phyloP scores from a whole-genome alignment of 257 asterid genomes.

The Solanum tarijense region DNA sequence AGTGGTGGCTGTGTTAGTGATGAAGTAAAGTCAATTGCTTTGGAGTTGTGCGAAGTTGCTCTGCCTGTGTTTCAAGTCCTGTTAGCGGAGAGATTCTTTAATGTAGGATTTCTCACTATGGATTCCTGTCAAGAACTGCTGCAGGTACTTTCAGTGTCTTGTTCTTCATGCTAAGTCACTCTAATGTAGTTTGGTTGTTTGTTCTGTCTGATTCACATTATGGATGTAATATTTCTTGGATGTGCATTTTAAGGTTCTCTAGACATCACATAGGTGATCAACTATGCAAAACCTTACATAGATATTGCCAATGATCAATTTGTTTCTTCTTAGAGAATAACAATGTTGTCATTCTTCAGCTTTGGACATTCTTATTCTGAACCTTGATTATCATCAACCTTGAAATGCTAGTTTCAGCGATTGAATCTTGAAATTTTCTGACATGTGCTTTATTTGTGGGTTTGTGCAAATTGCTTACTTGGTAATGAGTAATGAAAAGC shows the following conservation, averaged over 20 bases:
- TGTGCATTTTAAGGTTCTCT: neutral
- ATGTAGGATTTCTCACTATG: slow-evolving; percentile 54
- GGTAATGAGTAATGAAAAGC: neutral
- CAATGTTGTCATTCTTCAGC: neutral
- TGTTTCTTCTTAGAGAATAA: neutral
- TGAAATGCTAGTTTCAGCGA: neutral
- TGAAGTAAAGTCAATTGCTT: slow-evolving; percentile 35
- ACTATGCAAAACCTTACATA: neutral
- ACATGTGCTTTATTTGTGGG: neutral
- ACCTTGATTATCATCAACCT: neutral
- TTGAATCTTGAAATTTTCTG: neutral
- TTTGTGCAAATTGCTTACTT: neutral
- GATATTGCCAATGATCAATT: neutral
- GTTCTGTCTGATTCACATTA: neutral
- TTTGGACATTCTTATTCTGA: neutral
- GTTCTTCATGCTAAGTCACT: neutral
- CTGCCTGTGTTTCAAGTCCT: slow-evolving; percentile 57
- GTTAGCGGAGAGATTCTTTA: slow-evolving; percentile 59
- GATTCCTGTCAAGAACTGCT: slow-evolving; percentile 69
- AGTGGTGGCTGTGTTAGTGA: slow-evolving; percentile 36
- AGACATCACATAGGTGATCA: neutral
- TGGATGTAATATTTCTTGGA: neutral
- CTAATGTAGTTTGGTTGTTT: neutral
- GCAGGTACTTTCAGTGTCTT: slow-evolving; percentile 38
- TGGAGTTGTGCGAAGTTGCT: slow-evolving; percentile 37